phyloP scores from a whole-genome alignment of 2,329 filamentous ascomycete species.

The Diaporthe vexans region DNA sequence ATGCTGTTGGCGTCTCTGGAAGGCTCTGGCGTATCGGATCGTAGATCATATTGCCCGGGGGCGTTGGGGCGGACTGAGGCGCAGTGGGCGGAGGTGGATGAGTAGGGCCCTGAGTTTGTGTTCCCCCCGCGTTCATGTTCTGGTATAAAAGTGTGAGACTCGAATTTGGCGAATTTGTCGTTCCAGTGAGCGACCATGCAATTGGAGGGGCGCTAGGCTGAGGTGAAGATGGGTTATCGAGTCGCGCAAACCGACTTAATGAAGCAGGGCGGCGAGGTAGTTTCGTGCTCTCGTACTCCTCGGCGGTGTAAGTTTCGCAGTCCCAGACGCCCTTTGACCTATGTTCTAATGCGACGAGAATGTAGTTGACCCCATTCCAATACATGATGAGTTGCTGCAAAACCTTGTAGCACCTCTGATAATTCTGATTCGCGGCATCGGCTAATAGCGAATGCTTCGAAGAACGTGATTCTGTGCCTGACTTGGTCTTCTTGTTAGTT shows the following conservation, averaged over 20 bases:
- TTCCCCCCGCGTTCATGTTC: slow-evolving; percentile 58
- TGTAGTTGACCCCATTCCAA: slow-evolving; percentile 90
- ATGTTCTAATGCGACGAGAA: slow-evolving; percentile 87
- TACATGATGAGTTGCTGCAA: slow-evolving; percentile 85
- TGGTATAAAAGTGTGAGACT: slow-evolving; percentile 87
- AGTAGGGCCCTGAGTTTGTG: slow-evolving; percentile 43
- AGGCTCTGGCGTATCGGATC: slow-evolving; percentile 71
- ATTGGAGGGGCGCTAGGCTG: slow-evolving; percentile 69
- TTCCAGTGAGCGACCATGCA: slow-evolving; percentile 90
- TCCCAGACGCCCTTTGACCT: slow-evolving; percentile 90
- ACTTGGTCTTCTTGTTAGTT: slow-evolving; percentile 33
- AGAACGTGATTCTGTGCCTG: slow-evolving; percentile 52
- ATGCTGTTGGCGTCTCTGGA: slow-evolving; percentile 63
- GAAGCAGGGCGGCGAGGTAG: slow-evolving; percentile 61
- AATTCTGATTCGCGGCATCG: slow-evolving; percentile 87
- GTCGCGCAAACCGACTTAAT: slow-evolving; percentile 58
- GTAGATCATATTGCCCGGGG: slow-evolving; percentile 71
- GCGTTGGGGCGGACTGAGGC: slow-evolving; percentile 52
- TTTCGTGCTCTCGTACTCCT: slow-evolving; percentile 83
- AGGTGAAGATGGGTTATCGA: slow-evolving; percentile 60
- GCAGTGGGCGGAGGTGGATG: slow-evolving; percentile 36
- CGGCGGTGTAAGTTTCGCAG: slow-evolving; percentile 74
- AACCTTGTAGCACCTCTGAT: slow-evolving; percentile 88
- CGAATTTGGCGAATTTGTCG: slow-evolving; percentile 86
- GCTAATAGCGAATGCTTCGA: slow-evolving; percentile 83